Base-by-base conservation (phyloP, 179 eudicot genomes). In the Beta corolliflora region DNA sequence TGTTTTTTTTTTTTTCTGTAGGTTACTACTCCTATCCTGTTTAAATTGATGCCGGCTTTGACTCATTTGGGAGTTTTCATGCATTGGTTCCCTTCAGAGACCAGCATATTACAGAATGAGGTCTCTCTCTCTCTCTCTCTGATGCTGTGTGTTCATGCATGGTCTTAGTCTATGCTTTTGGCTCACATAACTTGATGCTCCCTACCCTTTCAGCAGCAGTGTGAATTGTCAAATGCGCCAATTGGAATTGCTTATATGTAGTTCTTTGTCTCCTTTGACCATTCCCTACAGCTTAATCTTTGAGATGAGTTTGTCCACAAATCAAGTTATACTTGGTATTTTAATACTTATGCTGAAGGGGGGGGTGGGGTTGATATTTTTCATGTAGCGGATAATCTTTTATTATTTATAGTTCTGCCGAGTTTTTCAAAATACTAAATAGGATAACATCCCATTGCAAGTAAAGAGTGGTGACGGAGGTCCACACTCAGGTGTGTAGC, bases 11-110 rank as follows among this genome's bases (percentile, higher is more conserved):
- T 88, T 79, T 75, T 81, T 16, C 52, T 88, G 74, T 88, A 96
- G 98, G 98, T 96, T 78, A 91, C 98, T 65, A 94, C 99, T 74
- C 99, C 99, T 63, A 77, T 96, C 77, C 76, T 96, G 79, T 96
- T 96, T 89, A 96, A 91, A 86, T 82, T 96, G 85, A 90, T 93
- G 89, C 99, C 99, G 45, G 98, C 97, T 78, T 88, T 94, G 85
- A 88, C 92, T 90, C 99, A 93, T 87, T 89, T 96, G 73, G 99
- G 98, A 29, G 94, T 86, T 89, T 97, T 96, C 71, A 94, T 96
- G 99, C 96, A 91, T 80, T 96, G 99, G 99, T 96, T 96, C 82
- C 97, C 98, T 76, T 58, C 91, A 14, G 98, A 96, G 55, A 89
- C 78, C 86, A 85, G 73, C 86, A 52, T 81, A 6, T 48, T 48